Base-by-base conservation (phyloP, 2,329 filamentous ascomycete species). In the Exophiala sideris region DNA sequence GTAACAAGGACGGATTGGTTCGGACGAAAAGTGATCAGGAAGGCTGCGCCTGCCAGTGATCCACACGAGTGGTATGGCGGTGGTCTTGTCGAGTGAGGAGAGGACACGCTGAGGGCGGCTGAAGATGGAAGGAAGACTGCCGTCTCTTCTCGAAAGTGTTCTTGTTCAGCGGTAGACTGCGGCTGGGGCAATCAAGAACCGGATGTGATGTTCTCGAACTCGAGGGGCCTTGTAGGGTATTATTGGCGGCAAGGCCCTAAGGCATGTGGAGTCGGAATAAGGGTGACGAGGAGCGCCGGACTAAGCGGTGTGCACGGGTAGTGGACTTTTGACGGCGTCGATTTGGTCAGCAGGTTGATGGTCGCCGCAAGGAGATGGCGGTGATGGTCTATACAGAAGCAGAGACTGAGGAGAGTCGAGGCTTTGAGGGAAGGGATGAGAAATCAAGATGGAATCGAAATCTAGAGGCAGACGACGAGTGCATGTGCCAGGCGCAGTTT, bases 1-100 rank as follows among this genome's bases (percentile, higher is more conserved):
- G 54, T 50, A 51, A 54, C 50, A 57, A 57, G 57, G 12, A 49
- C 50, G 34, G 49, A 21, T 29, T 29, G 54, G 46, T 49, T 36
- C 54, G 57, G 48, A 54, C 29, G 45, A 52, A 42, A 50, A 50
- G 45, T 48, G 54, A 48, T 55, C 53, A 55, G 50, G 24, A 36
- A 50, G 53, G 50, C 45, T 50, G 57, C 50, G 50, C 48, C 48
- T 49, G 48, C 44, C 45, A 45, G 52, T 35, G 36, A 47, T 39
- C 51, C 54, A 54, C 50, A 38, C 34, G 53, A 54, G 52, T 45
- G 42, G 49, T 44, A 38, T 48, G 29, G 44, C 38, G 46, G 32
- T 29, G 39, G 32, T 33, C 39, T 35, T 39, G 36, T 45, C n/a
- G 20, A 47, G 39, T 18, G 36, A 36, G 50, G 50, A 21, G 45